Evolutionary conservation across 1,139 yeast genomes (phyloP).

Genomic region (Blastobotrys raffinosifermentans): DNA sequence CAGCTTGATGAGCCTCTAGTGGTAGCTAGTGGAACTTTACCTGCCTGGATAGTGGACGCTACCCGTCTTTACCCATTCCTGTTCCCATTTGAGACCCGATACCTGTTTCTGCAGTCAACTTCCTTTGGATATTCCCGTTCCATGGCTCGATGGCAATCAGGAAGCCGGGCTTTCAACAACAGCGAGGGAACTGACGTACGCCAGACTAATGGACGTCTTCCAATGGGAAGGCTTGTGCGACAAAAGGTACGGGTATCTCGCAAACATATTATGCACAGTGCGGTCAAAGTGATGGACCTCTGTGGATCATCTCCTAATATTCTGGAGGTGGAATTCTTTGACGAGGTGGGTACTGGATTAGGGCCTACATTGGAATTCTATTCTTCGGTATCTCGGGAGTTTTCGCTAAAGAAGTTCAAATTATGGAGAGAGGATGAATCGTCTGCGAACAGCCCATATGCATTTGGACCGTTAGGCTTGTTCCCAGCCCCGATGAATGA

Average conservation of each 20-base stretch:
- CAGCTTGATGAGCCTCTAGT: conserved; percentile 88
- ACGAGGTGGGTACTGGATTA: conserved; percentile 93
- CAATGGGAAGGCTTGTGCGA: conserved; percentile 70
- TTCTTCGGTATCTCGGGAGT: conserved; percentile 72
- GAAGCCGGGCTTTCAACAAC: conserved; percentile 15
- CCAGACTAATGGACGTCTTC: conserved; percentile 28
- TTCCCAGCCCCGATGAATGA: conserved; percentile 65
- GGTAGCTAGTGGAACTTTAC: conserved; percentile 82
- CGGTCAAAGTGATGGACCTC: conserved; percentile 67
- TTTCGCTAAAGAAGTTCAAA: conserved; percentile 47
- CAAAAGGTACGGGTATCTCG: conserved; percentile 80
- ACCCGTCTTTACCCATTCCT: conserved; percentile 73
- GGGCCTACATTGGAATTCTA: conserved; percentile 96
- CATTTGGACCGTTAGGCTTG: conserved; percentile 46
- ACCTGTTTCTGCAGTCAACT: conserved; percentile 74
- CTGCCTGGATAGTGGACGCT: conserved; percentile 75
- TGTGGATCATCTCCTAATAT: conserved; percentile 79
- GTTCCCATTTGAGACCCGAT: conserved; percentile 77
- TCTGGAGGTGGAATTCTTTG: conserved; percentile 80
- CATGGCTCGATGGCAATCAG: conserved; percentile 67
- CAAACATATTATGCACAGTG: conserved; percentile 65
- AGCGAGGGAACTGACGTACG: conserved; percentile 8
- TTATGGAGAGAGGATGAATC: conserved; percentile 63
- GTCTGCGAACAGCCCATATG: conserved; percentile 37
- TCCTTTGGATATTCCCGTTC: conserved; percentile 88